Base-by-base conservation (phyloP, 148 eudicot species). In the Dysphania ambrosioides region DNA sequence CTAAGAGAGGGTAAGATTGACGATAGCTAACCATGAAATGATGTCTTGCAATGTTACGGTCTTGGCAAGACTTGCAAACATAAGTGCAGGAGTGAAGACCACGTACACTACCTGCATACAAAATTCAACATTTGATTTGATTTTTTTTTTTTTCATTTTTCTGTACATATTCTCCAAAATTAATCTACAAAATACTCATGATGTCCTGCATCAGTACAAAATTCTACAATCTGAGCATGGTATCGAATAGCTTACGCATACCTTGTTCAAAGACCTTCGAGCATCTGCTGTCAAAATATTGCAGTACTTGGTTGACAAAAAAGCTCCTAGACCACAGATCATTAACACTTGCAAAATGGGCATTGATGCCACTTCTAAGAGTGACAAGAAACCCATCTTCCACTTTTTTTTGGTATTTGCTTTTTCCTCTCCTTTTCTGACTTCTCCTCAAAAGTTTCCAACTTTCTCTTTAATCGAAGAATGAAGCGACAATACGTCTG, bases 1-100 rank as follows among this genome's bases (percentile, higher is more conserved):
- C 4, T 38, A 21, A 29, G 56, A 56, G 57, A 51, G 8, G 5
- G 4, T 1, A 42, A 55, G 42, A 31, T 15, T 7, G 60, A 26
- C 51, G 27, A 26, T 24, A 51, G 49, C 72, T 49, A 86, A 91
- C 98, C 97, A 95, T 58, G 97, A 87, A 67, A 95, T 78, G n/a
- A 95, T 88, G 85, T 95, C 96, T 61, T 83, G 73, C 70, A 92
- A 82, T 2, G 93, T 87, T 64, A 95, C 96, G 11, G 93, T 90
- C 88, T 89, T 77, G 53, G 97, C 93, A 40, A 92, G 88, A 81
- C 86, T 87, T 56, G 98, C 76, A 76, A 92, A 92, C 81, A 86
- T 85, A 62, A 95, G 89, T 1, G 85, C 59, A 6, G 98, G 98
- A 58, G 90, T 88, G 78, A 95, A 95, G 60, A 86, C 87, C 82